Conservation (phyloP, 768 basidiomycete genomes). For the Mycena crocata region DNA sequence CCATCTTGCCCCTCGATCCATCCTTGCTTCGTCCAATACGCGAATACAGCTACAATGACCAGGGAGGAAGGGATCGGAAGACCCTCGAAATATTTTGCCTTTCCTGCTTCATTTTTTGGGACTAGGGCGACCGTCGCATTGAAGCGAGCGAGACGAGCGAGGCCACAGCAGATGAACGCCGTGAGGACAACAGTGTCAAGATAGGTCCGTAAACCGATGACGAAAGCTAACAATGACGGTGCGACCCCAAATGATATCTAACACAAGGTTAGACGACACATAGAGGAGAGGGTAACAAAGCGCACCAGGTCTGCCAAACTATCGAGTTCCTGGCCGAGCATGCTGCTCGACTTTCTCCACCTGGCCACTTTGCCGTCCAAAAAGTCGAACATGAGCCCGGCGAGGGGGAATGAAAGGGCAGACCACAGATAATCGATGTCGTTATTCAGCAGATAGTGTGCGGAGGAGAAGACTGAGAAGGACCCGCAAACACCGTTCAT, state of each 20-base stretch:
- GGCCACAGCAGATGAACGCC: conserved; percentile 94
- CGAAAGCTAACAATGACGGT: conserved; percentile 92
- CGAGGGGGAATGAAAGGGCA: conserved; percentile 89
- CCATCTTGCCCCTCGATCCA: conserved; percentile 86
- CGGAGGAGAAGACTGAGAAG: conserved; percentile 94
- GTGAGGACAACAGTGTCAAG: conserved; percentile 90
- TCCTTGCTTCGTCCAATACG: conserved; percentile 85
- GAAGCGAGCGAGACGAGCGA: conserved; percentile 97
- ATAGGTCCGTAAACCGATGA: conserved; percentile 89
- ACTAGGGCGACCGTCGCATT: conserved; percentile 97
- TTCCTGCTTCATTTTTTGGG: conserved; percentile 88
- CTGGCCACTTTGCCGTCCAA: conserved; percentile 97
- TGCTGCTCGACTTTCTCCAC: conserved; percentile 94
- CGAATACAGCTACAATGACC: conserved; percentile 79
- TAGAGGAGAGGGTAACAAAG: conserved; percentile 25
- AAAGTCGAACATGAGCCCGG: conserved; percentile 97
- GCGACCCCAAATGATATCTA: conserved; percentile 99
- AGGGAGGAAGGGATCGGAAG: conserved; percentile 96
- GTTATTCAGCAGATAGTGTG: conserved; percentile 84
- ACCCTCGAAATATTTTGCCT: conserved; percentile 96
- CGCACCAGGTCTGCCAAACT: conserved; percentile 94
- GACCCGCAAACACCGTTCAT: conserved; percentile 99
- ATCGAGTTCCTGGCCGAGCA: conserved; percentile 98
- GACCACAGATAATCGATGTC: conserved; percentile 86
- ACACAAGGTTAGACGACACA: conserved; percentile 17